phyloP scores from a whole-genome alignment of 2,329 filamentous ascomycete species.

The Trichoderma arundinaceum region DNA sequence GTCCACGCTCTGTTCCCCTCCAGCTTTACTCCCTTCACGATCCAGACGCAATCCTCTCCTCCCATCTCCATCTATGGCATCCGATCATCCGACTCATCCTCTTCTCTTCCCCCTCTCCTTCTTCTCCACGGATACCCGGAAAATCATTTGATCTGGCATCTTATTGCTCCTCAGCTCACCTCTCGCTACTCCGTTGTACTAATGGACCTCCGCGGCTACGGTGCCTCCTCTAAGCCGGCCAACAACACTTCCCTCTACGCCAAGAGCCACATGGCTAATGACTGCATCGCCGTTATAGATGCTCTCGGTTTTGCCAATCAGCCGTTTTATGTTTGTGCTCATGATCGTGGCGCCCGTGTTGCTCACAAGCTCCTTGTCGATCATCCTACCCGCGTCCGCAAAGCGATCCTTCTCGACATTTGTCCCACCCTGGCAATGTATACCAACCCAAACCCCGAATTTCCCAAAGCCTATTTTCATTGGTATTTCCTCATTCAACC shows the following conservation, averaged over 20 bases:
- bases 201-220: conserved; percentile 59
- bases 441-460: conserved; percentile 47
- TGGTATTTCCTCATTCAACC: conserved; percentile 65
- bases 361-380: conserved; percentile 60
- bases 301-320: conserved; percentile 43
- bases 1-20: not conserved
- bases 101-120: conserved; percentile 50
- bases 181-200: conserved; percentile 51
- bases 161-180: conserved; percentile 48
- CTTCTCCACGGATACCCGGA: conserved; percentile 61
- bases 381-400: conserved; percentile 48
- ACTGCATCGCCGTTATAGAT: conserved; percentile 54
- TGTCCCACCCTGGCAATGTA: conserved; percentile 63
- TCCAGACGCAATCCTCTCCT: conserved; percentile 15
- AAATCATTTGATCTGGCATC: conserved; percentile 59
- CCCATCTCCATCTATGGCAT: conserved; percentile 25
- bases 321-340: conserved; percentile 57
- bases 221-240: conserved; percentile 54
- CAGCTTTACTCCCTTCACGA: conserved; percentile 16
- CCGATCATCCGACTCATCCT: conserved; percentile 9
- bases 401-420: conserved; percentile 57
- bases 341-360: conserved; percentile 63
- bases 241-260: conserved; percentile 46
- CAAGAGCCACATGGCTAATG: conserved; percentile 57
- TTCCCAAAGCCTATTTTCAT: conserved; percentile 60